These are phyloP conservation scores for Avena atlantica DNA, from an alignment of 176 grass and related monocot genomes.

Conservation along the genomic window DNA sequence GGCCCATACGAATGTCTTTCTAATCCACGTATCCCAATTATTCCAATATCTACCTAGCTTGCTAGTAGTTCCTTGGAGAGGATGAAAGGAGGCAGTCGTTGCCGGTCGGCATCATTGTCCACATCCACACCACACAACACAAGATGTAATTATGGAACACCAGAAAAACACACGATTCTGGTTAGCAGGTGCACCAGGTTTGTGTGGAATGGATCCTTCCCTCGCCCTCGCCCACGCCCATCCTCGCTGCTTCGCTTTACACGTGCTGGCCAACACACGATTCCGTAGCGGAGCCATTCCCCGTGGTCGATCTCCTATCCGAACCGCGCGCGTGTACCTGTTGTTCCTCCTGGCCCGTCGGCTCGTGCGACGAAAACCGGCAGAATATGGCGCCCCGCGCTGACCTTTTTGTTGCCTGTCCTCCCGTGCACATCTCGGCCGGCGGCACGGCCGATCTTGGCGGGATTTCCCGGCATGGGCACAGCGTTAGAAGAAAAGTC, in stretches of 20 bases:
- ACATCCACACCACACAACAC: neutral
- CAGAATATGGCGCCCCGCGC: neutral
- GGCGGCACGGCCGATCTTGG: no score
- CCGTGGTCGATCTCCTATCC: neutral
- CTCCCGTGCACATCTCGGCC: neutral
- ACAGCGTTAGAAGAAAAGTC: neutral
- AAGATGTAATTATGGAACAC: neutral
- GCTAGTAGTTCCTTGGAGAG: neutral
- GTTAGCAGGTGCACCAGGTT: neutral
- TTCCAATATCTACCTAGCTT: no score
- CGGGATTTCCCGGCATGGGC: slow-evolving; percentile 43
- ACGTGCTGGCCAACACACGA: neutral
- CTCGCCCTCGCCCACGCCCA: no score
- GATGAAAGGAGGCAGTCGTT: neutral
- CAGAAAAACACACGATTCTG: neutral
- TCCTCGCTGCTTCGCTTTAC: neutral
- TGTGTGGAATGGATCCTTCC: neutral
- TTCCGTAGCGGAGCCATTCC: neutral
- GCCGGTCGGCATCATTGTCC: neutral
- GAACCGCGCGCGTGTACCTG: neutral
- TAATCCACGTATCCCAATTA: neutral
- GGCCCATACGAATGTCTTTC: neutral
- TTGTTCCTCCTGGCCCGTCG: neutral
- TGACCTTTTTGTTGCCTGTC: neutral
- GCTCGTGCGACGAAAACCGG: neutral